A percentile compares a stretch with the other conserved stretches of the same genome.
Conservation (phyloP, 2,329 filamentous ascomycete species). For the Aureobasidium sp. region DNA sequence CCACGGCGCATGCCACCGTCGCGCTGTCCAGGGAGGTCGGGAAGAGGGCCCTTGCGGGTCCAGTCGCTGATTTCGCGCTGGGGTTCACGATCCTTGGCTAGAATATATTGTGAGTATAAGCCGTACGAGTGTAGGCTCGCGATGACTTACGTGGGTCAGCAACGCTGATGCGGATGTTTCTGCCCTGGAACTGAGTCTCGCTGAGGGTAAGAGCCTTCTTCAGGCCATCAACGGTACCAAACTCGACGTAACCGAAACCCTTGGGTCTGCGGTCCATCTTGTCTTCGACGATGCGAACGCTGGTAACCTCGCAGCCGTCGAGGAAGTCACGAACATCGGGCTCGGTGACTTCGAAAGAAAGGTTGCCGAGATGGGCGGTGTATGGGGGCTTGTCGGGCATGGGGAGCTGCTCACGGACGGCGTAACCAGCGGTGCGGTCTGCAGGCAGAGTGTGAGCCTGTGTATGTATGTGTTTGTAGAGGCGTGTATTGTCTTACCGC, state of each 20-base stretch:
- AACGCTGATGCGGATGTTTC: slow-evolving; percentile 92
- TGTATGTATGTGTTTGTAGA: neutral
- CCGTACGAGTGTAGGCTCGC: neutral
- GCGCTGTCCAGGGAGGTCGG: slow-evolving; percentile 68
- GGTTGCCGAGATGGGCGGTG: slow-evolving; percentile 96
- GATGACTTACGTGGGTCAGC: slow-evolving; percentile 91
- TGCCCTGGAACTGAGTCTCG: slow-evolving; percentile 84
- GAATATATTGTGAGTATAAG: slow-evolving; percentile 10
- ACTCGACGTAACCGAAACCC: slow-evolving; percentile 98
- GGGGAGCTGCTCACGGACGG: slow-evolving; percentile 77
- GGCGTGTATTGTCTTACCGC: slow-evolving; percentile 3
- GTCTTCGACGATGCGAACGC: slow-evolving; percentile 97
- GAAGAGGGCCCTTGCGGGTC: slow-evolving; percentile 92
- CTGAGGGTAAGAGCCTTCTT: slow-evolving; percentile 91
- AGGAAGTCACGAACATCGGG: slow-evolving; percentile 91
- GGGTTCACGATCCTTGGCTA: slow-evolving; percentile 90
- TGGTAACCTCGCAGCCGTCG: slow-evolving; percentile 83
- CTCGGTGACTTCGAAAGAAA: slow-evolving; percentile 93
- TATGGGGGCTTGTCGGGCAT: slow-evolving; percentile 94
- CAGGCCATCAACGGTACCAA: slow-evolving; percentile 85
- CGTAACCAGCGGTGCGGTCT: slow-evolving; percentile 39
- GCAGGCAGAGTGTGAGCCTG: slow-evolving; percentile 3
- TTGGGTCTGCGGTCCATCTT: slow-evolving; percentile 94
- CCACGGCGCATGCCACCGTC: slow-evolving; percentile 57
- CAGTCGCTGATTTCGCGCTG: slow-evolving; percentile 88